Evolutionary conservation across 2,329 filamentous ascomycete species (phyloP).

Genomic region (Trichoderma sp.): DNA sequence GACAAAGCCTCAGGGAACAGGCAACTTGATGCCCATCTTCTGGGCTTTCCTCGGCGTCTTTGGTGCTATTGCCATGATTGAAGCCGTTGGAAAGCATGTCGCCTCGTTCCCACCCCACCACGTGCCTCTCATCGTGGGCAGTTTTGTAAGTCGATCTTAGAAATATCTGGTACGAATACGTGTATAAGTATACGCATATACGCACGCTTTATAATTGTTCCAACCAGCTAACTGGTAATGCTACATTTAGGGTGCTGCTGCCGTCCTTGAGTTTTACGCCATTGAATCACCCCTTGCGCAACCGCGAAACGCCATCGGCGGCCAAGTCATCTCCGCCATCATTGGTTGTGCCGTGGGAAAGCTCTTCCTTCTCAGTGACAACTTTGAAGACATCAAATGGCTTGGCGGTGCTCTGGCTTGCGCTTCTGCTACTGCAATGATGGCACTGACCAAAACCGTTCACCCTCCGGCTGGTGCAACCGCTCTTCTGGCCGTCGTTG

Average conservation of each 20-base stretch:
- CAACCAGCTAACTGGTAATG: not conserved
- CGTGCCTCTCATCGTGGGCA: slow-evolving; percentile 65
- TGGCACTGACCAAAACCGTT: slow-evolving; percentile 70
- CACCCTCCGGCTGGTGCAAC: slow-evolving; percentile 77
- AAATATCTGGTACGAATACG: not conserved
- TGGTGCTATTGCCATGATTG: slow-evolving; percentile 59
- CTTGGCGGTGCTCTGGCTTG: slow-evolving; percentile 67
- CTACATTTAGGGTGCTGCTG: slow-evolving; percentile 63
- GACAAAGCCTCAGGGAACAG: slow-evolving; percentile 42
- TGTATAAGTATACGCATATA: not conserved
- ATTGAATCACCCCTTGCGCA: slow-evolving; percentile 73
- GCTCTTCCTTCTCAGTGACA: slow-evolving; percentile 57
- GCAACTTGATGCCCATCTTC: slow-evolving; percentile 59
- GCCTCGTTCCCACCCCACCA: slow-evolving; percentile 53
- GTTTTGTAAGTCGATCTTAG: slow-evolving; percentile 59
- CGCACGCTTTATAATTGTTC: not conserved
- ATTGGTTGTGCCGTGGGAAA: slow-evolving; percentile 65
- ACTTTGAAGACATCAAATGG: slow-evolving; percentile 58
- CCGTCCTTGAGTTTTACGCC: slow-evolving; percentile 72
- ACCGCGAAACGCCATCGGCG: slow-evolving; percentile 67
- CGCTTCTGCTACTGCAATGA: slow-evolving; percentile 61
- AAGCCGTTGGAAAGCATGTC: slow-evolving; percentile 56
- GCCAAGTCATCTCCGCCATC: slow-evolving; percentile 64
- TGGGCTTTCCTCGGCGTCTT: slow-evolving; percentile 70
- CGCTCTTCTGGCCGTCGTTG: slow-evolving; percentile 66